phyloP scores from a whole-genome alignment of 352 stramenopile genomes.

The Aphanomyces euteiches region DNA sequence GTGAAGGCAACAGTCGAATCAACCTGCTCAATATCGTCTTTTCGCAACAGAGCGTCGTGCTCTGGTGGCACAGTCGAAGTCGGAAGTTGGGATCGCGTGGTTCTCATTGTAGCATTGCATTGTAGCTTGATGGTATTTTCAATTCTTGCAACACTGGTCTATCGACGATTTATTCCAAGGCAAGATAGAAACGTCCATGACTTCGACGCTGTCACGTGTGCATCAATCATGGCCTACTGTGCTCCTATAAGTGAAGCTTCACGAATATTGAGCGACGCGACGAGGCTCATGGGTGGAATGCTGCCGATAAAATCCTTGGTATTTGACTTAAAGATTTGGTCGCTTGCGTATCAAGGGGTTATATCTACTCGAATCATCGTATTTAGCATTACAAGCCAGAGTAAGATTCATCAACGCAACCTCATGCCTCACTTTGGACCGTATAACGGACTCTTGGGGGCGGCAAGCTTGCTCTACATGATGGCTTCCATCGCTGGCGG shows the following conservation, averaged over 20 bases:
- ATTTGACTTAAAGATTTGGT: constrained; percentile 17
- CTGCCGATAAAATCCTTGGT: background rate
- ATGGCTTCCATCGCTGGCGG: background rate
- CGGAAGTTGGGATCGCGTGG: no score
- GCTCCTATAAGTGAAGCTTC: background rate
- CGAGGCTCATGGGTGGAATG: constrained; percentile 10
- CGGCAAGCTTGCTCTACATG: background rate
- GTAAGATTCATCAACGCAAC: background rate
- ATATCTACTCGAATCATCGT: background rate
- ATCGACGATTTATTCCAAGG: background rate
- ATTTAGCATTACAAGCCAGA: background rate
- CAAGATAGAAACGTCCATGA: background rate
- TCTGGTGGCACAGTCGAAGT: no score
- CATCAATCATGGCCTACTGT: background rate
- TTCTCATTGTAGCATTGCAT: background rate
- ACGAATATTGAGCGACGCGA: background rate
- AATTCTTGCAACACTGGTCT: background rate
- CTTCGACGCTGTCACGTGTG: background rate
- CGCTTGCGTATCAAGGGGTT: background rate
- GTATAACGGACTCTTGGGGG: background rate
- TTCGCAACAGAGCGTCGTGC: no score
- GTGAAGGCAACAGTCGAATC: no score
- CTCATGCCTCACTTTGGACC: background rate
- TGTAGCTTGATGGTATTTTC: background rate
- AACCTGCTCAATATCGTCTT: no score